A percentile compares a stretch with the other conserved stretches of the same genome.
Evolutionary conservation across 306 rosid species (phyloP).

Genomic region (Mucuna pruriens): DNA sequence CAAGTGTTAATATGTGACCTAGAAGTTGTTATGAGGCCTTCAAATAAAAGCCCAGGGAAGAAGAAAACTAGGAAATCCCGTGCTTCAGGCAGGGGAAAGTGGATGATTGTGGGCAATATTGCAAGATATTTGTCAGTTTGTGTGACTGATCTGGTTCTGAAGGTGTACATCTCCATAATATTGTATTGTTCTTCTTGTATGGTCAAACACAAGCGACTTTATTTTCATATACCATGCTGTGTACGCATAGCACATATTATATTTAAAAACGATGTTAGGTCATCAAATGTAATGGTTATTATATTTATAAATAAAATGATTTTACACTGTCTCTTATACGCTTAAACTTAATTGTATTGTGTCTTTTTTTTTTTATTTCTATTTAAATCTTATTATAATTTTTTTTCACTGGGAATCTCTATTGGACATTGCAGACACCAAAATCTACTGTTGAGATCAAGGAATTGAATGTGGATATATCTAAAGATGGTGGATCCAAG

Average conservation of each 20-base stretch:
- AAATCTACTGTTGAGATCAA: constrained; percentile 81
- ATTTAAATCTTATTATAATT: constrained; percentile 23
- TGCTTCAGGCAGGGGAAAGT: constrained; percentile 87
- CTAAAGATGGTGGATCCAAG: constrained; percentile 75
- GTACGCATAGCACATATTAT: not conserved
- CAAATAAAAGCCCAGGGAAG: constrained; percentile 61
- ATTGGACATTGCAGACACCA: constrained; percentile 73
- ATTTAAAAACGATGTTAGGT: constrained; percentile 19
- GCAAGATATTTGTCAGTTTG: constrained; percentile 91
- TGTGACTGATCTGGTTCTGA: constrained; percentile 87
- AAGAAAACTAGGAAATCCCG: constrained; percentile 69
- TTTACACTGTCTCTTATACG: not conserved
- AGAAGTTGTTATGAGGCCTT: constrained; percentile 89
- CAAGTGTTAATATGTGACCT: constrained; percentile 91
- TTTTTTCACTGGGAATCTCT: constrained; percentile 43
- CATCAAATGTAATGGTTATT: constrained; percentile 32
- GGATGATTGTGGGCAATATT: constrained; percentile 87
- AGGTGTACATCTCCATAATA: constrained; percentile 58
- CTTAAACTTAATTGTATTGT: constrained; percentile 23
- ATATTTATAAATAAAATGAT: constrained; percentile 20
- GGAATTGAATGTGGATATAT: constrained; percentile 81
- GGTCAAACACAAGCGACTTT: constrained; percentile 10
- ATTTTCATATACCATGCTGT: constrained; percentile 14
- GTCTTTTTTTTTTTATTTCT: constrained; percentile 34
- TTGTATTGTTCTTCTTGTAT: constrained; percentile 27